These are phyloP conservation scores for Cantharellus anzutake DNA, from an alignment of 768 basidiomycete species.

Conservation along the genomic window DNA sequence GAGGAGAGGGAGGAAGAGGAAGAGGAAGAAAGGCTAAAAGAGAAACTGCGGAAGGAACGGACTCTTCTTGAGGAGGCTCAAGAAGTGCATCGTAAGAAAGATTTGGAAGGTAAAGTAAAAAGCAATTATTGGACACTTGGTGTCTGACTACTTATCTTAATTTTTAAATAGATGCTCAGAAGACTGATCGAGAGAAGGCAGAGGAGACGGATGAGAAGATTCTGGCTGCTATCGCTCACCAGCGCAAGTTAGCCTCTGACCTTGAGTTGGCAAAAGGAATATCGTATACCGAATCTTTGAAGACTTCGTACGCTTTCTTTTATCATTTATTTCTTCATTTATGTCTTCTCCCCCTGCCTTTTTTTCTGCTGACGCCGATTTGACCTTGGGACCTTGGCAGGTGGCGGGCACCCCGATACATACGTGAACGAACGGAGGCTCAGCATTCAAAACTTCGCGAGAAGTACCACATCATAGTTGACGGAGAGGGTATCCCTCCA, in stretches of 20 bases:
- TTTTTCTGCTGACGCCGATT: neutral
- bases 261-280: slow-evolving; percentile 88
- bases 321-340: neutral
- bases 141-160: slow-evolving; percentile 9
- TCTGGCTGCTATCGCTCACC: slow-evolving; percentile 74
- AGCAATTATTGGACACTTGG: neutral
- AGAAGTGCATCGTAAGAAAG: slow-evolving; percentile 76
- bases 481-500: slow-evolving; percentile 84
- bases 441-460: slow-evolving; percentile 62
- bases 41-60: slow-evolving; percentile 63
- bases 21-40: slow-evolving; percentile 60
- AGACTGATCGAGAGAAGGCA: slow-evolving; percentile 68
- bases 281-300: slow-evolving; percentile 68
- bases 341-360: neutral
- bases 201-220: slow-evolving; percentile 85
- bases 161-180: slow-evolving; percentile 46
- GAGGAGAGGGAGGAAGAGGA: slow-evolving; percentile 49
- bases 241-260: slow-evolving; percentile 82
- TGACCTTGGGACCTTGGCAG: slow-evolving; percentile 21
- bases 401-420: slow-evolving; percentile 75
- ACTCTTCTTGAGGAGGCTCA: slow-evolving; percentile 86
- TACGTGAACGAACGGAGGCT: slow-evolving; percentile 49
- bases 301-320: slow-evolving; percentile 46
- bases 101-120: slow-evolving; percentile 43
- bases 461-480: slow-evolving; percentile 86